phyloP scores from a whole-genome alignment of 2,329 filamentous ascomycete species.

The Cercospora sp. region DNA sequence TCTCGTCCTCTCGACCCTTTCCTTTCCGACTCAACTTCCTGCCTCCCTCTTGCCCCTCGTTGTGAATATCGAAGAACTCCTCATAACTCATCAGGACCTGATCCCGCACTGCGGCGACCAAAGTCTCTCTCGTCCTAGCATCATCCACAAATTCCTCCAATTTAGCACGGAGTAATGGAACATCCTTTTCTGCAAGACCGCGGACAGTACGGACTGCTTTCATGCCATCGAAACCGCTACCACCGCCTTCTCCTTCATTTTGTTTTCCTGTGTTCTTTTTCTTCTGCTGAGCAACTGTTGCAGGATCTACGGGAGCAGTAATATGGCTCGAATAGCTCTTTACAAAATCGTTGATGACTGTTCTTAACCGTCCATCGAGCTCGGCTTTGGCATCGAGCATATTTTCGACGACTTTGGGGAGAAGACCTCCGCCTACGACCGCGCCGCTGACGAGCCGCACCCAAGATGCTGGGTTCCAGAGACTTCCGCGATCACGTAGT shows the following conservation, averaged over 20 bases:
- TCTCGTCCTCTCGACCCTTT: constrained; percentile 61
- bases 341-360: constrained; percentile 67
- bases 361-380: constrained; percentile 61
- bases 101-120: constrained; percentile 66
- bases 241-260: not conserved
- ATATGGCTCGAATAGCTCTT: constrained; percentile 58
- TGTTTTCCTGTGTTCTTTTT: not conserved
- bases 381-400: constrained; percentile 72
- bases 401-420: constrained; percentile 67
- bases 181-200: constrained; percentile 58
- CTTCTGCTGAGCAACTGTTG: constrained; percentile 26
- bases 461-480: constrained; percentile 65
- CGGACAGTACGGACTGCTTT: constrained; percentile 49
- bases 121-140: constrained; percentile 63
- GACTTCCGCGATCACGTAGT: constrained; percentile 62
- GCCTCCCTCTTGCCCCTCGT: constrained; percentile 41
- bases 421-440: constrained; percentile 46
- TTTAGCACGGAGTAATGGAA: constrained; percentile 56
- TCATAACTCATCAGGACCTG: constrained; percentile 64
- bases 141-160: constrained; percentile 66
- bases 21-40: constrained; percentile 51
- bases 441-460: constrained; percentile 56
- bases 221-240: constrained; percentile 31
- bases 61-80: constrained; percentile 60
- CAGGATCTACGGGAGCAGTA: constrained; percentile 47